A percentile compares a stretch with the other conserved stretches of the same genome.
phyloP scores from a whole-genome alignment of 805 yeast genomes.

The Zygoascus flipseniorum region DNA sequence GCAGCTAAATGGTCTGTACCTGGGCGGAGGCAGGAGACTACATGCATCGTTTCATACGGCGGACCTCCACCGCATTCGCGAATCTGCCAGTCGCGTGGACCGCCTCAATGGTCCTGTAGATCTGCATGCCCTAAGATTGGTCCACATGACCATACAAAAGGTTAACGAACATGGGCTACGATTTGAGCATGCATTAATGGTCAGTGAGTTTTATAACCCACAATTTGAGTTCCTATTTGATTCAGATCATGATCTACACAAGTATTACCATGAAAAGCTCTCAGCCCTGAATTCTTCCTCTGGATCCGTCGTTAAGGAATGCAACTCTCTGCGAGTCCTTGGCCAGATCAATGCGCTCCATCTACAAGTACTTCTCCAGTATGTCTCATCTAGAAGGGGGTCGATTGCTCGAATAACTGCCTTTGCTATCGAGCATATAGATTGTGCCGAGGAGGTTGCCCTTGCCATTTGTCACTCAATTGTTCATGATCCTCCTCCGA shows the following conservation, averaged over 20 bases:
- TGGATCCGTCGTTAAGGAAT: neutral
- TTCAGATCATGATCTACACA: constrained; percentile 10
- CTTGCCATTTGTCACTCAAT: constrained; percentile 17
- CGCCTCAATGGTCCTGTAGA: neutral
- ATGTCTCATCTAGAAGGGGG: constrained; percentile 21
- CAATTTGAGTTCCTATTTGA: constrained; percentile 23
- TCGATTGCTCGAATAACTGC: constrained; percentile 25
- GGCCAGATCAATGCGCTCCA: constrained; percentile 15
- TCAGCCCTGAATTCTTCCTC: constrained; percentile 7
- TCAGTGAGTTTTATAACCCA: constrained; percentile 16
- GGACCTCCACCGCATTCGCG: neutral
- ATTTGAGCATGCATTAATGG: constrained; percentile 22
- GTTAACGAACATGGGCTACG: constrained; percentile 19
- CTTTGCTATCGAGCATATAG: constrained; percentile 20
- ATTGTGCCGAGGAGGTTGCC: constrained; percentile 20
- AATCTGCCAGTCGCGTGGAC: neutral
- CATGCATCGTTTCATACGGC: neutral
- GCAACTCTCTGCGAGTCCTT: constrained; percentile 8
- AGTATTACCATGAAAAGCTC: constrained; percentile 22
- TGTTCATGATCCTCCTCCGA: constrained; percentile 1
- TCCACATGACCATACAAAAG: constrained; percentile 20
- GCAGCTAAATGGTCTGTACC: constrained; percentile 4
- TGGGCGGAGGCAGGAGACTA: constrained; percentile 9
- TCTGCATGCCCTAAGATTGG: neutral
- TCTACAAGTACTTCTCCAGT: constrained; percentile 18